Conservation (phyloP, 305 asterid genomes). For the Fraxinus baroniana region DNA sequence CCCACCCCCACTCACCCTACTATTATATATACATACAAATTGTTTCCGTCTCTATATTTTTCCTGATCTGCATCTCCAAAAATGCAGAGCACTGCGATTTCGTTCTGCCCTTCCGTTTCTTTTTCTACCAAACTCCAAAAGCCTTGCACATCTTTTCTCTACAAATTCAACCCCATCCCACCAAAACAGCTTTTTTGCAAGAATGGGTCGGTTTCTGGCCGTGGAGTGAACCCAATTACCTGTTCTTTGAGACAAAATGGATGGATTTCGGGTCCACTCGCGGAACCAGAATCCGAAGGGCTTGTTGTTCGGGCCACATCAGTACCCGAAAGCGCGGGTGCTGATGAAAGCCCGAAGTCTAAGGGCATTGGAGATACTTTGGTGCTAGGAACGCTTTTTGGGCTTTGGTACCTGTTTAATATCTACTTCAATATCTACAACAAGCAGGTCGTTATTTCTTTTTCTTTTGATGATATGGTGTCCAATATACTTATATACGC, state of each 20-base stretch:
- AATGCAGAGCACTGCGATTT: conserved; percentile 85
- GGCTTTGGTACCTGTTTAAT: conserved; percentile 85
- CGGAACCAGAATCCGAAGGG: conserved; percentile 45
- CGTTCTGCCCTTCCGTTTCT: conserved; percentile 70
- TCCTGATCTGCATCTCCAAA: conserved; percentile 29
- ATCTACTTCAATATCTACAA: conserved; percentile 96
- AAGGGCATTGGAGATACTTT: conserved; percentile 51
- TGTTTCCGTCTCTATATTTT: conserved; percentile 7
- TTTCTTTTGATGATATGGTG: neutral
- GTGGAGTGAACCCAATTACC: conserved; percentile 32
- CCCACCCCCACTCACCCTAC: conserved; percentile 15
- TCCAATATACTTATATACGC: neutral
- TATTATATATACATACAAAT: neutral
- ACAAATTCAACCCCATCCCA: conserved; percentile 29
- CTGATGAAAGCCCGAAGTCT: conserved; percentile 46
- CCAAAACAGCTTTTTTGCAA: conserved; percentile 16
- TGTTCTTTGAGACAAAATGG: conserved; percentile 55
- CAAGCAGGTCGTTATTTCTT: conserved; percentile 59
- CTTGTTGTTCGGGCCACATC: conserved; percentile 54
- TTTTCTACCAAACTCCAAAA: conserved; percentile 42
- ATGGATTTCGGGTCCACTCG: conserved; percentile 52
- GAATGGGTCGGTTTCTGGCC: conserved; percentile 21
- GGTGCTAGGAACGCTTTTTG: conserved; percentile 78
- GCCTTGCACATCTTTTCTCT: conserved; percentile 19
- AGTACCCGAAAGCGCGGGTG: conserved; percentile 48